Percentiles rank a stretch among this genome's conserved stretches.
These are phyloP conservation scores for Leccinum subrobustum DNA, from an alignment of 1,284 basidiomycete genomes.

Conservation along the genomic window DNA sequence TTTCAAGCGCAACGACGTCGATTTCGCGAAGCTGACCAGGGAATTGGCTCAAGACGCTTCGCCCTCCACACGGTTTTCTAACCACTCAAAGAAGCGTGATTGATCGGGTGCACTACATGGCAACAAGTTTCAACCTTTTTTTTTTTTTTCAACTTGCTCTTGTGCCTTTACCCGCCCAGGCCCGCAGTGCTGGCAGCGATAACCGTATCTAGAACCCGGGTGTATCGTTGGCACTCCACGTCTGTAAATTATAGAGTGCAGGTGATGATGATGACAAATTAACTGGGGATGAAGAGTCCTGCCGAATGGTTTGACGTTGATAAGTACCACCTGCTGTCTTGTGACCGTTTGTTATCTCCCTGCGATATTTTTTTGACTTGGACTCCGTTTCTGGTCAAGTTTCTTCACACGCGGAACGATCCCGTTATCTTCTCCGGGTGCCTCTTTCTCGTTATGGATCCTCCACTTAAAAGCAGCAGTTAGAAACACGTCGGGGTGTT, in stretches of 20 bases:
- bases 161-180: not conserved
- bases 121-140: not conserved
- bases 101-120: conserved; percentile 14
- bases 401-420: conserved; percentile 10
- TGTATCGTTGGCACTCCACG: not conserved
- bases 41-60: conserved; percentile 23
- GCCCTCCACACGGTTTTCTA: conserved; percentile 21
- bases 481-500: not conserved
- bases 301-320: not conserved
- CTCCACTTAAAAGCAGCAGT: not conserved
- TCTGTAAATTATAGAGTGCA: not conserved
- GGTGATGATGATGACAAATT: not conserved
- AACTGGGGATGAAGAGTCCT: not conserved
- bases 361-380: not conserved
- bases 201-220: conserved; percentile 1
- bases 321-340: conserved; percentile 1
- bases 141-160: not conserved
- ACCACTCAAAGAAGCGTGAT: conserved; percentile 30
- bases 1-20: conserved; percentile 32
- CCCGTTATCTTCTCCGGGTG: not conserved
- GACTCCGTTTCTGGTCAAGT: not conserved
- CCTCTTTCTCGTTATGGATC: not conserved
- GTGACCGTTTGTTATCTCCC: conserved; percentile 15
- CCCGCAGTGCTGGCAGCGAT: not conserved
- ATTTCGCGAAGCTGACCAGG: conserved; percentile 29